A percentile compares a stretch with the other conserved stretches of the same genome.
Conservation (phyloP, 75 land plant species). For the Gnetum montanum region DNA sequence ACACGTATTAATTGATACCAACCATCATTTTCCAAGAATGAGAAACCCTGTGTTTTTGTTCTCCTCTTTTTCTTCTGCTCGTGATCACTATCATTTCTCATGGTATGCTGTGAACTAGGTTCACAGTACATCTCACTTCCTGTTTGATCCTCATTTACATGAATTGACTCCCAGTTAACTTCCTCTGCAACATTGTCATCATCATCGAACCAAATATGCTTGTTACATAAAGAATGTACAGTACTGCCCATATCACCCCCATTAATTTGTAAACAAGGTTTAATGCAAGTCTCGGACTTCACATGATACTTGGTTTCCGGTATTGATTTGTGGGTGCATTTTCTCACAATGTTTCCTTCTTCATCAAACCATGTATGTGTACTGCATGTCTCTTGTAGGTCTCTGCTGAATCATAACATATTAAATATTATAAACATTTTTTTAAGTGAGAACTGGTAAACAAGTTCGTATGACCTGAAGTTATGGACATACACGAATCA, state of each 20-base stretch:
- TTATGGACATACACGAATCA: no score
- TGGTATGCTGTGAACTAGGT: constrained; percentile 1
- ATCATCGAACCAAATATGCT: constrained; percentile 24
- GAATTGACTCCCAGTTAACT: not conserved
- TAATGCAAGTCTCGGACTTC: not conserved
- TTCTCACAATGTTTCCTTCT: constrained; percentile 4
- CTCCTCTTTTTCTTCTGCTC: constrained; percentile 6
- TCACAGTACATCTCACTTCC: not conserved
- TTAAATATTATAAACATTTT: no score
- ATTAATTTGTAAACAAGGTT: no score
- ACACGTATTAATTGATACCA: not conserved
- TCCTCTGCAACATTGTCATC: constrained; percentile 4
- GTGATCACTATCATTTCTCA: not conserved
- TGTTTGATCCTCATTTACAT: not conserved
- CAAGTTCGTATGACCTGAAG: no score
- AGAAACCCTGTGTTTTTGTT: not conserved
- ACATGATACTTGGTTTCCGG: not conserved
- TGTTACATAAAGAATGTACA: no score
- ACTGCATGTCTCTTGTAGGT: constrained; percentile 21
- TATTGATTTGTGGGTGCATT: not conserved
- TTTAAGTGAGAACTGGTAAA: no score
- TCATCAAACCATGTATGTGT: constrained; percentile 28
- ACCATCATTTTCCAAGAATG: constrained; percentile 5
- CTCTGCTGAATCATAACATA: no score
- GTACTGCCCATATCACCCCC: no score